Conservation (phyloP, 371 early-diverging fungal genomes). For the Mortierella sp. region DNA sequence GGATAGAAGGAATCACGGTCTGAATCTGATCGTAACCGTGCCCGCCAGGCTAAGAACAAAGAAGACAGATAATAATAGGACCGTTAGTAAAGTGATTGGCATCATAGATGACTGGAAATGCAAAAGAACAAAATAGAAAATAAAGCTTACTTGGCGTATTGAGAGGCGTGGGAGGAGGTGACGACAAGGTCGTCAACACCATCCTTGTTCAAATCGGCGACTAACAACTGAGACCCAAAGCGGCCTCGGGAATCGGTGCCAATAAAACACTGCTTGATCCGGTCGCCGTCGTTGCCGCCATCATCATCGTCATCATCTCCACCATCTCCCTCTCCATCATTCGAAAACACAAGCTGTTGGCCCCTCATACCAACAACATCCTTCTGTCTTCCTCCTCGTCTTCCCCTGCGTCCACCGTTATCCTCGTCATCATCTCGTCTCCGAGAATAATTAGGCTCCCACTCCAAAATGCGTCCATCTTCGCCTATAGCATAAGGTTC, state of each 20-base stretch:
- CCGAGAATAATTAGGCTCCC: slow-evolving; percentile 36
- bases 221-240: slow-evolving; percentile 80
- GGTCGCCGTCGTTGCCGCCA: background rate
- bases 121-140: background rate
- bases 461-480: slow-evolving; percentile 39
- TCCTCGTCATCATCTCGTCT: slow-evolving; percentile 6
- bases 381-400: background rate
- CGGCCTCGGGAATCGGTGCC: slow-evolving; percentile 61
- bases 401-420: background rate
- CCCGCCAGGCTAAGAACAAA: slow-evolving; percentile 38
- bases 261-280: slow-evolving; percentile 42
- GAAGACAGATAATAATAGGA: background rate
- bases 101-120: background rate
- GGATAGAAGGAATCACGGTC: background rate
- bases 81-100: background rate
- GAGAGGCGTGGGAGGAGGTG: slow-evolving; percentile 58
- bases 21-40: slow-evolving; percentile 33
- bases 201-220: slow-evolving; percentile 82
- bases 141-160: slow-evolving; percentile 35
- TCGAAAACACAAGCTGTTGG: slow-evolving; percentile 14
- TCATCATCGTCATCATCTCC: slow-evolving; percentile 19
- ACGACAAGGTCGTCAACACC: slow-evolving; percentile 87
- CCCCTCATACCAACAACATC: slow-evolving; percentile 7
- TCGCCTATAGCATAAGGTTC: slow-evolving; percentile 43
- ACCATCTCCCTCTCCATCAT: slow-evolving; percentile 1